phyloP scores from a whole-genome alignment of 441 rosid genomes.

The Pelargonium cotyledonis region DNA sequence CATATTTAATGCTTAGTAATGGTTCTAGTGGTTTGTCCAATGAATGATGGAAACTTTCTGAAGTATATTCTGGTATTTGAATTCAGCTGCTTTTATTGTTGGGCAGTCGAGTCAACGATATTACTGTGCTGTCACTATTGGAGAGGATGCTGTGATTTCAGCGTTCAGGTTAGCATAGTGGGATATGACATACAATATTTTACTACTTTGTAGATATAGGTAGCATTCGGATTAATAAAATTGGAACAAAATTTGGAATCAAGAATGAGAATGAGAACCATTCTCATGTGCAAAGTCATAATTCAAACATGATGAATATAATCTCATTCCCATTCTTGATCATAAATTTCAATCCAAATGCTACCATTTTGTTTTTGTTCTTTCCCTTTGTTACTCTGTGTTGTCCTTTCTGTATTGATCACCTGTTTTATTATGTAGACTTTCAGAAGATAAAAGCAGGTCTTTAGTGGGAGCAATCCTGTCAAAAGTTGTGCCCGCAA shows the following conservation, averaged over 20 bases:
- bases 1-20: conserved; percentile 4
- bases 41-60: conserved; percentile 29
- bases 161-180: conserved; percentile 64
- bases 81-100: conserved; percentile 88
- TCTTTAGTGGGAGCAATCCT: conserved; percentile 86
- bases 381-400: too few relatives aligned
- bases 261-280: too few relatives aligned
- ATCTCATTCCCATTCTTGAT: too few relatives aligned
- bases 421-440: conserved; percentile 31
- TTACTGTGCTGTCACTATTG: conserved; percentile 83
- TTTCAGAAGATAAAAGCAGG: conserved; percentile 81
- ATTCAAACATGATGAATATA: too few relatives aligned
- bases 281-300: too few relatives aligned
- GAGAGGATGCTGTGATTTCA: conserved; percentile 91
- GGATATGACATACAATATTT: neutral
- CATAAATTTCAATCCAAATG: too few relatives aligned
- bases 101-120: conserved; percentile 96
- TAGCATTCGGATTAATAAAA: too few relatives aligned
- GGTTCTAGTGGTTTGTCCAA: conserved; percentile 26
- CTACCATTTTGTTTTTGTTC: too few relatives aligned
- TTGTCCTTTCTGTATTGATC: conserved; percentile 13
- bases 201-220: neutral
- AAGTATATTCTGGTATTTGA: conserved; percentile 50
- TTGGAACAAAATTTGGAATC: too few relatives aligned
- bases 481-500: conserved; percentile 87